These are phyloP conservation scores for Zymoseptoria ardabiliae DNA, from an alignment of 2,329 filamentous ascomycete species.

Conservation along the genomic window DNA sequence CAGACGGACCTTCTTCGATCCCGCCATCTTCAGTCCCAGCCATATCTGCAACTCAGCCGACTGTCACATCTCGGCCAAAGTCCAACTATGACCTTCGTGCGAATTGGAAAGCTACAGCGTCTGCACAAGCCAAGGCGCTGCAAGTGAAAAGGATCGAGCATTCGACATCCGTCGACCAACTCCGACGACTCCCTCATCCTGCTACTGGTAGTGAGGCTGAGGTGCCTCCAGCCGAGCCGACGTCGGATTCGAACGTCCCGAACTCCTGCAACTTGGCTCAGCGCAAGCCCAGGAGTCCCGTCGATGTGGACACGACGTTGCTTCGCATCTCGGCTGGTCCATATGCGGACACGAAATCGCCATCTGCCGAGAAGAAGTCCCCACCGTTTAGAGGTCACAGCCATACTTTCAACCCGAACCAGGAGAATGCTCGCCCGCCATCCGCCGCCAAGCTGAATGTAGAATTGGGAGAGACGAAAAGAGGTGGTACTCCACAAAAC, in stretches of 20 bases:
- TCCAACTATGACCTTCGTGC: conserved; percentile 31
- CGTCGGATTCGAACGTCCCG: background rate
- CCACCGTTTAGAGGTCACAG: background rate
- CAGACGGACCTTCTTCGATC: background rate
- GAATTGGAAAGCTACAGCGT: conserved; percentile 22
- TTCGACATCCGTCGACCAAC: conserved; percentile 2
- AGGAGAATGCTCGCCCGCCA: conserved; percentile 7
- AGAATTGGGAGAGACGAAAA: background rate
- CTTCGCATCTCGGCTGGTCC: conserved; percentile 29
- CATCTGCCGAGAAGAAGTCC: background rate
- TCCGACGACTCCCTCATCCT: background rate
- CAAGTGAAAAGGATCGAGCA: conserved; percentile 18
- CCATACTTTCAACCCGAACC: background rate
- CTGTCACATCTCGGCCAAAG: conserved; percentile 12
- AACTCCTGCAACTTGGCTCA: background rate
- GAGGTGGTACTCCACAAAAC: background rate
- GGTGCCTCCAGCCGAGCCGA: conserved; percentile 3
- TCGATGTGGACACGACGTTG: conserved; percentile 28
- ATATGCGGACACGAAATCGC: conserved; percentile 18
- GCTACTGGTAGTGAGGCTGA: background rate
- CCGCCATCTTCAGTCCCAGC: background rate
- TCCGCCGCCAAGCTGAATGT: background rate
- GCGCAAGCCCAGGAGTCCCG: background rate
- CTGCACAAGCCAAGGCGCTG: conserved; percentile 14
- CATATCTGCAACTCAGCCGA: conserved; percentile 3